These are phyloP conservation scores for Taiwanofungus camphoratus DNA, from an alignment of 1,284 basidiomycete genomes.

Conservation along the genomic window DNA sequence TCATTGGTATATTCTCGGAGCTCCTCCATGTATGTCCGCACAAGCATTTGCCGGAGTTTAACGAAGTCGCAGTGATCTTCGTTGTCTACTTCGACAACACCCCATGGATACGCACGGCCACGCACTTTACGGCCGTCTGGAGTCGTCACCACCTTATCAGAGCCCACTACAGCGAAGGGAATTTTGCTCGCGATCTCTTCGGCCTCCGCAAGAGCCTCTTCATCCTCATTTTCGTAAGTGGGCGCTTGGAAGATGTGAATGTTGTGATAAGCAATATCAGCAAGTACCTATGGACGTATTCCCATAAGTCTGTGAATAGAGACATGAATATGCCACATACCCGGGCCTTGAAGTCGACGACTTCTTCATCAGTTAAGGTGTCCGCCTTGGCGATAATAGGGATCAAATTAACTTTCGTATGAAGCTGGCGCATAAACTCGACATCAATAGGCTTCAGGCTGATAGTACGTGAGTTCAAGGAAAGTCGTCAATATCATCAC, in stretches of 20 bases:
- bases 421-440: constrained; percentile 94
- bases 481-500: constrained; percentile 7
- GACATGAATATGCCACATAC: constrained; percentile 38
- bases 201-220: constrained; percentile 92
- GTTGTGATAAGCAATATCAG: constrained; percentile 88
- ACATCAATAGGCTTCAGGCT: constrained; percentile 96
- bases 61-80: constrained; percentile 98
- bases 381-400: constrained; percentile 96
- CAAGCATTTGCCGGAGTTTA: constrained; percentile 97
- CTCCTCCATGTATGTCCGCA: constrained; percentile 98
- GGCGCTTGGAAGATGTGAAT: constrained; percentile 97
- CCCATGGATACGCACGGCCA: constrained; percentile 94
- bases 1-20: constrained; percentile 92
- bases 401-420: constrained; percentile 95
- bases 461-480: constrained; percentile 8
- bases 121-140: constrained; percentile 87
- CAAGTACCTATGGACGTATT: constrained; percentile 60
- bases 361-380: constrained; percentile 94
- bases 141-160: constrained; percentile 74
- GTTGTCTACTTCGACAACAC: constrained; percentile 96
- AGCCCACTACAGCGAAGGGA: constrained; percentile 95
- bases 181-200: constrained; percentile 97
- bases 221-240: constrained; percentile 93
- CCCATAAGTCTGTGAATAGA: neutral
- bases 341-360: constrained; percentile 85